Conservation (phyloP, 2,329 filamentous ascomycete genomes). For the Dryadomyces quercus-mongolicae region DNA sequence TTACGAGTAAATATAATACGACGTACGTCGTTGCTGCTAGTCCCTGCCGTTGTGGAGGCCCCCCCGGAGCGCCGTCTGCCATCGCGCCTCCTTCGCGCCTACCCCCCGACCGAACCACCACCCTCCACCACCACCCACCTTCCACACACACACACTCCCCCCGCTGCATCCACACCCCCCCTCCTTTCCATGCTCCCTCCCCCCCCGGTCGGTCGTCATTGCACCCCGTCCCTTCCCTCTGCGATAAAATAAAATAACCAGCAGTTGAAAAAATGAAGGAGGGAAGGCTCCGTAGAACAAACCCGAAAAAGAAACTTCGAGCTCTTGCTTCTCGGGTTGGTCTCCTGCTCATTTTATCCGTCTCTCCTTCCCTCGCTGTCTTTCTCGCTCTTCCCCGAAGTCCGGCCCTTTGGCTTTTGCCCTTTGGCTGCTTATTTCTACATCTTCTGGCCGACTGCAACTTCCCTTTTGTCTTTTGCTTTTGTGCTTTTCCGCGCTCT, state of each 20-base stretch:
- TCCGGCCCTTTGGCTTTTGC: background rate
- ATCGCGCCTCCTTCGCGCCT: background rate
- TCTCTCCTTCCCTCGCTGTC: background rate
- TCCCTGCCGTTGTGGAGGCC: constrained; percentile 6
- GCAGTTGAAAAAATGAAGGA: no score
- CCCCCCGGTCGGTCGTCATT: constrained; percentile 9
- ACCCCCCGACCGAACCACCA: background rate
- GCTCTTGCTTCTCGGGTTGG: no score
- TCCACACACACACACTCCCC: background rate
- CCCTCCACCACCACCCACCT: background rate
- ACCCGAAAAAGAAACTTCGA: background rate
- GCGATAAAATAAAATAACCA: background rate
- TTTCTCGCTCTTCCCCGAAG: no score
- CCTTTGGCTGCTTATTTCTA: no score
- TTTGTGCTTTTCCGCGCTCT: background rate
- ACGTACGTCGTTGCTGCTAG: background rate
- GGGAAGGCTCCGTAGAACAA: no score
- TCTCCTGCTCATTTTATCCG: no score
- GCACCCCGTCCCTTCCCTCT: constrained; percentile 3
- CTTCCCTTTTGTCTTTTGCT: no score
- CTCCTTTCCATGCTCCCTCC: background rate
- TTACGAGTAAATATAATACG: background rate
- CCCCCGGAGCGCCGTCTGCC: constrained; percentile 3
- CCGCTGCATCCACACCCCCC: constrained; percentile 3
- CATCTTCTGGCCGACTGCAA: background rate